Base-by-base conservation (phyloP, 2,329 filamentous ascomycete species). In the Cordyceps sp. region DNA sequence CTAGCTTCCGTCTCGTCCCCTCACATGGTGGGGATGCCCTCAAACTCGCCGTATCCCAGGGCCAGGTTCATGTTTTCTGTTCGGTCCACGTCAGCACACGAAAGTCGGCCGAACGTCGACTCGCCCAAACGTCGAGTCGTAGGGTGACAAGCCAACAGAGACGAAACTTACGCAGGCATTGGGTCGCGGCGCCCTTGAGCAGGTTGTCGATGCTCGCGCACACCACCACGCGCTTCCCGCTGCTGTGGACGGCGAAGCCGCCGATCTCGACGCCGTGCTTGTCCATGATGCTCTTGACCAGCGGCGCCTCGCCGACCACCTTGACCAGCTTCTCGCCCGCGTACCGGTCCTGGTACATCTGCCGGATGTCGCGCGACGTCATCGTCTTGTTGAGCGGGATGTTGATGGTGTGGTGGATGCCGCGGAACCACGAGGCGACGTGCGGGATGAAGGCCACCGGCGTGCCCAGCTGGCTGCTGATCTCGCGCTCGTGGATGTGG, bases 361-460 rank as follows among this genome's bases (percentile, higher is more conserved):
- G 83, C 39, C 90, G 75, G 44, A 98, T 84, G 51, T 96, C 86
- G 32, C 90, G 78, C 26, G 82, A 86, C 3, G 75, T 82, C 81
- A 96, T 92, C 38, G 73, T 69, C 56, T 88, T 69, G 48, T 78
- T 78, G 8, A 98, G 66, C 10, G 88, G 88, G 31, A 96, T 82
- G 49, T 75, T 85, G 55, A 96, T 86, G 25, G 85, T 88, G 57
- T 86, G 81, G 50, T 83, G 76, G 44, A 96, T 96, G 40, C 88
- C 88, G 50, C 92, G 79, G 70, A 96, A 96, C 88, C 85, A 96
- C 12, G 79, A 74, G n/a, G 85, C 83, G 15, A 93, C 86, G 54
- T 96, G 90, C 6, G 90, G 90, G 36, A 90, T 79, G 52, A 98
- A 98, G 6, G 77, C 80, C 10, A 93, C 75, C 14, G 70, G 59